phyloP scores from a whole-genome alignment of 768 basidiomycete species.

The Saitozyma podzolica region DNA sequence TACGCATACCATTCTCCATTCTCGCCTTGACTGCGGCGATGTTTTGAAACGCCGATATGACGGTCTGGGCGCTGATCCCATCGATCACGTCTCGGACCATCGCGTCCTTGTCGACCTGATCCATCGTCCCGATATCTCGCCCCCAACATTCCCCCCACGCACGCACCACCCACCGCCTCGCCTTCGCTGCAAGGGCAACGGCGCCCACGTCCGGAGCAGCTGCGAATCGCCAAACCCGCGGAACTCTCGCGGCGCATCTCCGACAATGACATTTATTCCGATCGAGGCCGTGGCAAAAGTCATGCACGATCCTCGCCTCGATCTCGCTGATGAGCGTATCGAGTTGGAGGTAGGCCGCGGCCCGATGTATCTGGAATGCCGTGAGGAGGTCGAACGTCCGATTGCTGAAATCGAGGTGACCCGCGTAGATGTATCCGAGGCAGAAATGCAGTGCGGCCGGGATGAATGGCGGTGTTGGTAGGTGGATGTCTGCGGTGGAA shows the following conservation, averaged over 20 bases:
- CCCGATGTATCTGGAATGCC: slow-evolving; percentile 82
- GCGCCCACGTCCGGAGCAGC: slow-evolving; percentile 75
- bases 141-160: slow-evolving; percentile 88
- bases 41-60: slow-evolving; percentile 69
- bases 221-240: slow-evolving; percentile 81
- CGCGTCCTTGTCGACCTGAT: slow-evolving; percentile 65
- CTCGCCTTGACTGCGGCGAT: slow-evolving; percentile 57
- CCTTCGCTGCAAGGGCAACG: slow-evolving; percentile 66
- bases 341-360: slow-evolving; percentile 76
- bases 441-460: slow-evolving; percentile 92
- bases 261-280: slow-evolving; percentile 82
- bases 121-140: slow-evolving; percentile 71
- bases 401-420: slow-evolving; percentile 88
- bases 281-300: slow-evolving; percentile 87
- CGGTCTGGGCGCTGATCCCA: slow-evolving; percentile 66
- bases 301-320: slow-evolving; percentile 76
- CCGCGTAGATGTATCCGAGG: slow-evolving; percentile 90
- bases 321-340: slow-evolving; percentile 73
- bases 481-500: slow-evolving; percentile 56
- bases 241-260: slow-evolving; percentile 76
- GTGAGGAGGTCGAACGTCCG: slow-evolving; percentile 89
- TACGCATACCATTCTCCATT: slow-evolving; percentile 40
- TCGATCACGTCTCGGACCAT: slow-evolving; percentile 74
- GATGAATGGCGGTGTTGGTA: slow-evolving; percentile 91
- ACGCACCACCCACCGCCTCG: slow-evolving; percentile 72